Conservation (phyloP, 2,329 filamentous ascomycete genomes). For the Pseudocercospora fijiensis region DNA sequence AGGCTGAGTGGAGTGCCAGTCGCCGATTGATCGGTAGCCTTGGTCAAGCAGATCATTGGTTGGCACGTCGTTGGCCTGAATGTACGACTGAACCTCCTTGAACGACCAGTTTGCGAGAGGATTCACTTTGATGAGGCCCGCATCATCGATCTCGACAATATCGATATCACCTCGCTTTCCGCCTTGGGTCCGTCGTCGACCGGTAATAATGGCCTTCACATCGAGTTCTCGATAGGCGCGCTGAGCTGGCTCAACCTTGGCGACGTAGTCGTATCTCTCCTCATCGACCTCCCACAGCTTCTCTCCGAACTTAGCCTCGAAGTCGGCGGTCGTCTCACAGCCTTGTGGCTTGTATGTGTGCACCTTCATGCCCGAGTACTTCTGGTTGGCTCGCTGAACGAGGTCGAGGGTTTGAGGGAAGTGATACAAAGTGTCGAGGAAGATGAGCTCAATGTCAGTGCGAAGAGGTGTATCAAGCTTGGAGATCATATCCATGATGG, state of each 20-base stretch:
- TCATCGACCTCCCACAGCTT: constrained; percentile 81
- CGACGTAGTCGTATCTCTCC: constrained; percentile 92
- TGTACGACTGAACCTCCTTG: constrained; percentile 81
- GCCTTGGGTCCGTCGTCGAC: constrained; percentile 86
- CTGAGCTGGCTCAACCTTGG: constrained; percentile 95
- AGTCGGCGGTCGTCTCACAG: constrained; percentile 69
- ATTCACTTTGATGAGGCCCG: constrained; percentile 94
- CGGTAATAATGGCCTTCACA: constrained; percentile 88
- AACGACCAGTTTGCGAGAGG: constrained; percentile 94
- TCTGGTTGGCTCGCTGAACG: constrained; percentile 66
- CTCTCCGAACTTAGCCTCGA: constrained; percentile 77
- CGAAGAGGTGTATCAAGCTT: constrained; percentile 65
- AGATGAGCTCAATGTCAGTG: constrained; percentile 52
- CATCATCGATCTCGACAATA: constrained; percentile 89
- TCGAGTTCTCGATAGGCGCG: constrained; percentile 84
- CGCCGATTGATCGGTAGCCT: constrained; percentile 97
- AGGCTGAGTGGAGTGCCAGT: constrained; percentile 95
- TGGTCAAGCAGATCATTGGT: constrained; percentile 89
- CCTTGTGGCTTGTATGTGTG: constrained; percentile 89
- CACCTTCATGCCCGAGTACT: constrained; percentile 75
- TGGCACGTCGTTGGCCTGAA: constrained; percentile 81
- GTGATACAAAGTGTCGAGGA: constrained; percentile 56
- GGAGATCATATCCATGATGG: constrained; percentile 66
- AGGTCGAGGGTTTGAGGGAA: constrained; percentile 53
- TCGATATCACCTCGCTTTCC: constrained; percentile 86